These are phyloP conservation scores for Ailanthus altissimus DNA, from an alignment of 345 rosid genomes.

Conservation along the genomic window DNA sequence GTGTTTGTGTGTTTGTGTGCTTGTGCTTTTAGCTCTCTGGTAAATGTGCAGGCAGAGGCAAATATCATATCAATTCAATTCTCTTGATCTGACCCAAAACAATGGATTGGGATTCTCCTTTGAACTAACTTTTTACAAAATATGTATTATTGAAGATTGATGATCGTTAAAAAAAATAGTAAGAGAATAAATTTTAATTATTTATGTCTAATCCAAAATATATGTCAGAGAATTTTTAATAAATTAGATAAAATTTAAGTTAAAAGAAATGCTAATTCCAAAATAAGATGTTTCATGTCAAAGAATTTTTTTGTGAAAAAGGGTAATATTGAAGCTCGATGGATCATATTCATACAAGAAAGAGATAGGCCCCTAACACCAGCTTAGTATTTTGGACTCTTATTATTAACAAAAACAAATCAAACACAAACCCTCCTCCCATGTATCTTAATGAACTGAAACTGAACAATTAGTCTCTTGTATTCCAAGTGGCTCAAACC, in stretches of 20 bases:
- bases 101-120: too few relatives aligned
- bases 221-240: too few relatives aligned
- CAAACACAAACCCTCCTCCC: not conserved
- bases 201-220: too few relatives aligned
- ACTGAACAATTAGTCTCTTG: slow-evolving; percentile 10
- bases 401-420: too few relatives aligned
- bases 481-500: slow-evolving; percentile 29
- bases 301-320: slow-evolving; percentile 1
- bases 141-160: too few relatives aligned
- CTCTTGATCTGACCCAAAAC: slow-evolving; percentile 25
- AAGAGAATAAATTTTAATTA: too few relatives aligned
- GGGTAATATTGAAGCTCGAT: not conserved
- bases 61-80: slow-evolving; percentile 17
- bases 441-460: slow-evolving; percentile 16
- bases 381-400: not conserved
- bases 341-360: not conserved
- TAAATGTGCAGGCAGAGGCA: slow-evolving; percentile 37
- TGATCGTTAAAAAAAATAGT: too few relatives aligned
- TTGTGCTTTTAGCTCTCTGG: slow-evolving; percentile 22
- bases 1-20: not conserved
- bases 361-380: slow-evolving; percentile 22
- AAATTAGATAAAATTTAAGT: too few relatives aligned
- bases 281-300: not conserved
- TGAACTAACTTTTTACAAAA: too few relatives aligned
- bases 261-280: too few relatives aligned